Base-by-base conservation (phyloP, 306 rosid genomes). In the Mimosa pudica region DNA sequence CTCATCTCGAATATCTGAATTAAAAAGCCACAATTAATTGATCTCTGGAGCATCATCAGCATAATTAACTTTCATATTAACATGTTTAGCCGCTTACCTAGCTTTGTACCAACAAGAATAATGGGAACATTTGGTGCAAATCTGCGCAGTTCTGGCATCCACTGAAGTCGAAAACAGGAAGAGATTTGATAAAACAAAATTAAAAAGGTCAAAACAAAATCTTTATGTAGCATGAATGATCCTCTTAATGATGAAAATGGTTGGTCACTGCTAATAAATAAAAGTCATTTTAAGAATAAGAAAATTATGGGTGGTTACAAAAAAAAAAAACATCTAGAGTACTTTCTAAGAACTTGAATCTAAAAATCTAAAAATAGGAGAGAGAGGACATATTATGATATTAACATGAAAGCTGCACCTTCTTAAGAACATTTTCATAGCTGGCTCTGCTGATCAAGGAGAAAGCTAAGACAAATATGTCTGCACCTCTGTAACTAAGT, bases 91-190 rank as follows among this genome's bases (percentile, higher is more conserved):
- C 65, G 44, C 91, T 68, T 84, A 93, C 99, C 99, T 70, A 95
- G 84, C 86, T 95, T 95, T 33, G 99, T 93, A n/a, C 99, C 99
- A 88, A 95, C 98, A 85, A 95, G 98, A 87, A 95, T 90, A 81
- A 95, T 84, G 33, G 99, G 99, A 79, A 93, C 99, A 78, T 86
- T 89, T 18, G 98, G 99, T 0, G 99, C 99, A 85, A 95, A 93
- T 78, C 99, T 81, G 46, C 97, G 93, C 87, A 95, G 90, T 66
- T 95, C 99, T 0, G 99, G 99, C 99, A 95, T 93, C 98, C 99
- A 93, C 98, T 95, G 89, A 5, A 71, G 80, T 77, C 82, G 71
- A 54, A 67, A 80, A 65, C 36, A 62, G 57, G 45, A 46, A 76
- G 75, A 42, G 49, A 71, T 52, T 4, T 4, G 20, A 17, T 0